Conservation (phyloP, 345 rosid genomes). For the Melaleuca quinquenervia region DNA sequence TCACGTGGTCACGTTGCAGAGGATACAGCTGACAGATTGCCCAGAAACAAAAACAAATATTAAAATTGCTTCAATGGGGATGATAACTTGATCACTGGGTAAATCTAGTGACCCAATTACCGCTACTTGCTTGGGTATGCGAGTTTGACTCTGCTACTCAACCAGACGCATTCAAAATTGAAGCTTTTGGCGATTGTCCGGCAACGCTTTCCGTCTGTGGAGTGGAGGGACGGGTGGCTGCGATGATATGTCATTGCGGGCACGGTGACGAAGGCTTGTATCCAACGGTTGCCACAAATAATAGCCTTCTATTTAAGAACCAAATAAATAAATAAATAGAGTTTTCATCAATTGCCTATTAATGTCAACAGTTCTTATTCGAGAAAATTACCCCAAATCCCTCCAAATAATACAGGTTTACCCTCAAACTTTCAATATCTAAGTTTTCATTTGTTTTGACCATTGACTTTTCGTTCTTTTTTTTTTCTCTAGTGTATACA, state of each 20-base stretch:
- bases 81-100: neutral
- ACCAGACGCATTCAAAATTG: neutral
- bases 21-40: neutral
- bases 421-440: fast-evolving
- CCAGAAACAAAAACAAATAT: neutral
- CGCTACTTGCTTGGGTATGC: neutral
- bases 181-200: neutral
- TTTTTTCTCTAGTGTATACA: neutral
- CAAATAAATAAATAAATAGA: neutral
- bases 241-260: neutral
- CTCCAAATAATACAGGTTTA: fast-evolving
- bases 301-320: no score
- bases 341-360: neutral
- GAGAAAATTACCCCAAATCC: neutral
- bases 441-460: neutral
- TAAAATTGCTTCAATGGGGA: neutral
- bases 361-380: neutral
- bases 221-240: neutral
- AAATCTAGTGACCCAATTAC: neutral
- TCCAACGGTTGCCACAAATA: no score
- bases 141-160: neutral
- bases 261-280: no score
- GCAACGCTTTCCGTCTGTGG: neutral
- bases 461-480: neutral
- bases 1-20: neutral